Percentiles rank a stretch among this genome's conserved stretches.
Evolutionary conservation across 2,329 filamentous ascomycete species (phyloP).

Genomic region (Nannizziopsis barbatae): DNA sequence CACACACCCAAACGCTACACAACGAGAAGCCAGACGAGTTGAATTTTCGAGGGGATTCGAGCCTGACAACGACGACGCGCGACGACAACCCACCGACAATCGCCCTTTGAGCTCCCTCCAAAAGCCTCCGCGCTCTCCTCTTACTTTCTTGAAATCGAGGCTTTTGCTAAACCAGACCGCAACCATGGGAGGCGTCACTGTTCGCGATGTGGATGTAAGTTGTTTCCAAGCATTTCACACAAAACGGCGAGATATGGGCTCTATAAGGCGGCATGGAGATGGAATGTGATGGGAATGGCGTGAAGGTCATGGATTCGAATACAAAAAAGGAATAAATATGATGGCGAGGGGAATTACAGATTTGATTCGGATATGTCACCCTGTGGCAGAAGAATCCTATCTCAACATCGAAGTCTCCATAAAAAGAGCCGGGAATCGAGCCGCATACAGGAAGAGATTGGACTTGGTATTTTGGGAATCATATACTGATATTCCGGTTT

Average conservation of each 20-base stretch:
- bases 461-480: constrained; percentile 8
- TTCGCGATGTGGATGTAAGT: constrained; percentile 55
- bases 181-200: constrained; percentile 57
- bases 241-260: background rate
- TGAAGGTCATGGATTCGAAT: too few relatives aligned
- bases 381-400: too few relatives aligned
- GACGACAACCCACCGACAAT: constrained; percentile 16
- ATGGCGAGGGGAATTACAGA: too few relatives aligned
- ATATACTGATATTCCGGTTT: background rate
- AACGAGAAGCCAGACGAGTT: constrained; percentile 9
- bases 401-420: background rate
- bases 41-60: constrained; percentile 15
- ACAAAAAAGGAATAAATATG: too few relatives aligned
- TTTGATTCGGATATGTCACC: too few relatives aligned
- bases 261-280: background rate
- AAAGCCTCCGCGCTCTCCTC: constrained; percentile 11
- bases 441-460: background rate
- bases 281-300: too few relatives aligned
- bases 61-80: constrained; percentile 14
- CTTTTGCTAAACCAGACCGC: constrained; percentile 32
- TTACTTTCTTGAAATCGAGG: constrained; percentile 23
- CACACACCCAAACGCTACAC: constrained; percentile 21
- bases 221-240: constrained; percentile 1
- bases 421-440: background rate
- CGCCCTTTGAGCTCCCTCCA: constrained; percentile 11